A percentile compares a stretch with the other conserved stretches of the same genome.
Evolutionary conservation across 2,329 filamentous ascomycete genomes (phyloP).

Genomic region (Colletotrichum musae): DNA sequence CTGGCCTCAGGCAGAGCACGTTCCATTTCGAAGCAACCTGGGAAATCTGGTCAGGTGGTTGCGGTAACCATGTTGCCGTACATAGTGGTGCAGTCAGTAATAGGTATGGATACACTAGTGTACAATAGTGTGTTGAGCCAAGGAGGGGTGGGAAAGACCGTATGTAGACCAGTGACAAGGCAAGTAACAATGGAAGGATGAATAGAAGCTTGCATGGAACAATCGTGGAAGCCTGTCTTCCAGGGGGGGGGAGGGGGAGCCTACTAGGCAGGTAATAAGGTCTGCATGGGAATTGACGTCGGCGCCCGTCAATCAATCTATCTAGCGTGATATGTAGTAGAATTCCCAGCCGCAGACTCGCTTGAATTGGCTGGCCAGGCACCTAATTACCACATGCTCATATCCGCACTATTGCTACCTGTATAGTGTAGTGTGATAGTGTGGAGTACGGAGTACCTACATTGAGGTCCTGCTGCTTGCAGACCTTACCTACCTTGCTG

Average conservation of each 20-base stretch:
- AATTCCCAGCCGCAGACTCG: too few relatives aligned
- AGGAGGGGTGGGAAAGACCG: not conserved
- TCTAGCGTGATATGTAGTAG: not conserved
- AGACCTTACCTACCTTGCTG: too few relatives aligned
- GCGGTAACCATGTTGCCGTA: too few relatives aligned
- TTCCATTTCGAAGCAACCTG: slow-evolving; percentile 5
- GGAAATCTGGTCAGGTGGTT: not conserved
- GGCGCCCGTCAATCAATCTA: slow-evolving; percentile 16
- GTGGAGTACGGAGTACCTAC: too few relatives aligned
- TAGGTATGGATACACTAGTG: not conserved
- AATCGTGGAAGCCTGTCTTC: slow-evolving; percentile 31
- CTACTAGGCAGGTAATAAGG: not conserved
- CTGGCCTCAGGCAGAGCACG: not conserved
- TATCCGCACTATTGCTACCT: not conserved
- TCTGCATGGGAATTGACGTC: slow-evolving; percentile 9
- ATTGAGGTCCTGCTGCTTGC: too few relatives aligned
- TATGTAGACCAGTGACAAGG: not conserved
- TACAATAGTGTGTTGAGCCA: not conserved
- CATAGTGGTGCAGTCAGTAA: too few relatives aligned
- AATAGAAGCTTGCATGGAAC: slow-evolving; percentile 35
- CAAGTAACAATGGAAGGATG: slow-evolving; percentile 22
- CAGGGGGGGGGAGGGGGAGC: not conserved
- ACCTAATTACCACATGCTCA: slow-evolving; percentile 4
- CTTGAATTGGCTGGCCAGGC: not conserved
- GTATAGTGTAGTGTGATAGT: too few relatives aligned